Conservation (phyloP, 495 filamentous ascomycete genomes). For the Pyrenopolyporus hunteri region DNA sequence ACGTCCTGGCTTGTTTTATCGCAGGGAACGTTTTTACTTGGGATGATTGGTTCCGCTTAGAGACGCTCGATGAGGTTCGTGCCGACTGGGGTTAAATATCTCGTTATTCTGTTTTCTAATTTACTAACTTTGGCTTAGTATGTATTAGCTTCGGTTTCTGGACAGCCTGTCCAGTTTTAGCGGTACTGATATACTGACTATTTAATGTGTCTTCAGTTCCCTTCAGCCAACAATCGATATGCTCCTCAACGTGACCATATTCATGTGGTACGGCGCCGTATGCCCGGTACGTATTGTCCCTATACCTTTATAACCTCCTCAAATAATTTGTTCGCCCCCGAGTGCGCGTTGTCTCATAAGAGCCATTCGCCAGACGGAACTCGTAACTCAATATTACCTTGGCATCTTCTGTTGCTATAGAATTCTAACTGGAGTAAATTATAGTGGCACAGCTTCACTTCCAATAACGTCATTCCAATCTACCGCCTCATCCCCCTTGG, state of each 20-base stretch:
- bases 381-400: background rate
- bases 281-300: slow-evolving; percentile 58
- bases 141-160: background rate
- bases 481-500: slow-evolving; percentile 79
- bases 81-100: background rate
- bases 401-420: no score
- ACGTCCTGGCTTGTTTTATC: slow-evolving; percentile 91
- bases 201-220: slow-evolving; percentile 46
- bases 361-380: background rate
- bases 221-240: slow-evolving; percentile 90
- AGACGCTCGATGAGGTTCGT: slow-evolving; percentile 75
- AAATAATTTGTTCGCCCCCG: background rate
- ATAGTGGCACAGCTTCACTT: slow-evolving; percentile 68
- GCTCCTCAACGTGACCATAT: slow-evolving; percentile 77
- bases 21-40: slow-evolving; percentile 91
- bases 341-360: background rate
- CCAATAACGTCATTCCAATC: slow-evolving; percentile 74
- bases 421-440: no score
- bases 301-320: background rate
- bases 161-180: no score
- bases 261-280: slow-evolving; percentile 87
- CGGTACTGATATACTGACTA: slow-evolving; percentile 6
- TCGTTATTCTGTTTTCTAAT: slow-evolving; percentile 1
- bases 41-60: slow-evolving; percentile 92
- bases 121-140: slow-evolving; percentile 25